Evolutionary conservation across 176 grass and related monocot genomes (phyloP).

Genomic region (Oryza meridionalis): DNA sequence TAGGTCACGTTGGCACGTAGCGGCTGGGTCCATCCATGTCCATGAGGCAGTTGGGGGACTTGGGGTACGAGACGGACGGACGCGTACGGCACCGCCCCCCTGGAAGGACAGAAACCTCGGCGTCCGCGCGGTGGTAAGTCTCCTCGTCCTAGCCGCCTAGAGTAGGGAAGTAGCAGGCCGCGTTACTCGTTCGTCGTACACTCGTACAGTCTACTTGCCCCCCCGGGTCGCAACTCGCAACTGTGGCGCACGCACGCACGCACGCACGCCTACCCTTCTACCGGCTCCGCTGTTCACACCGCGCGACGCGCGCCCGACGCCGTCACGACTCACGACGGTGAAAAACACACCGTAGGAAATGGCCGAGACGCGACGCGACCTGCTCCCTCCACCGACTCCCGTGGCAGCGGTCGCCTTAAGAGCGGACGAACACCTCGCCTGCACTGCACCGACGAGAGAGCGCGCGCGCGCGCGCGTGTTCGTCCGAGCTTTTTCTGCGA

Average conservation of each 20-base stretch:
- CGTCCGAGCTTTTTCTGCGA: not conserved
- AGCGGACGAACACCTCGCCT: not conserved
- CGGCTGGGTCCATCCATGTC: not conserved
- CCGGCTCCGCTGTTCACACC: not conserved
- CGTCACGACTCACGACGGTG: no score
- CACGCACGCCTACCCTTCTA: slow-evolving; percentile 12
- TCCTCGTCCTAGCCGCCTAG: no score
- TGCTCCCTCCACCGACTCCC: slow-evolving; percentile 1
- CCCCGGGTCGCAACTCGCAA: not conserved
- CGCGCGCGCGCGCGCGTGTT: no score
- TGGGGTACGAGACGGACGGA: slow-evolving; percentile 25
- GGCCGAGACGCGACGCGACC: not conserved
- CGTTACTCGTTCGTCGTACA: no score
- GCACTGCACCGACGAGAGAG: no score
- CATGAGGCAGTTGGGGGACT: not conserved
- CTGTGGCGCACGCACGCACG: slow-evolving; percentile 31
- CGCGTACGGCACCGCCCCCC: slow-evolving; percentile 43
- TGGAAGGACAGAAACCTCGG: slow-evolving; percentile 22
- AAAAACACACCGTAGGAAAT: not conserved
- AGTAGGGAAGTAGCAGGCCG: no score
- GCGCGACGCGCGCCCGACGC: no score
- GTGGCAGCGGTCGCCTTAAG: not conserved
- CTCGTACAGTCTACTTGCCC: not conserved
- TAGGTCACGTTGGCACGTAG: no score
- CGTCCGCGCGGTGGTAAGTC: not conserved